A percentile compares a stretch with the other conserved stretches of the same genome.
phyloP scores from a whole-genome alignment of 2,329 filamentous ascomycete species.

The Colletotrichum tamarilloi region DNA sequence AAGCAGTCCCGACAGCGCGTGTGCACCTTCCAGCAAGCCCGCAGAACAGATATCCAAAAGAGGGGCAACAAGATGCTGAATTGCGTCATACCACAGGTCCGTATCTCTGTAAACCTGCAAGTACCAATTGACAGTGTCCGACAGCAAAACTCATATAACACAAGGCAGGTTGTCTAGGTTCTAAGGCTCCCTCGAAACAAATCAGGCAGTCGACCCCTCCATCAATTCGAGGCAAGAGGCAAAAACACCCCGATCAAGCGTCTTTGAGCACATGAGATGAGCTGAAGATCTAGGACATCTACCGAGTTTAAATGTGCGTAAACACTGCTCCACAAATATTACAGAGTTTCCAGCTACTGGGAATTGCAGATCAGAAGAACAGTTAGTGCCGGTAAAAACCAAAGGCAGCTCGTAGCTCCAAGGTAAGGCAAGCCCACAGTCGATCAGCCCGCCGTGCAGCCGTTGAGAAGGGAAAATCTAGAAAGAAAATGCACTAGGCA shows the following conservation, averaged over 20 bases:
- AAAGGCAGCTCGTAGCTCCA: background rate
- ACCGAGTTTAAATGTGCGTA: background rate
- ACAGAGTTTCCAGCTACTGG: background rate
- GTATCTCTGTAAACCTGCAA: background rate
- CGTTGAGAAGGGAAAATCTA: background rate
- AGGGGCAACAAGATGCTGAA: slow-evolving; percentile 6
- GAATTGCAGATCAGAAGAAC: background rate
- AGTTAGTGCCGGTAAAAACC: background rate
- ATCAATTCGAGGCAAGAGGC: background rate
- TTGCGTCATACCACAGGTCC: slow-evolving; percentile 20
- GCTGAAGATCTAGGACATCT: background rate
- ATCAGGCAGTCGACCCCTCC: background rate
- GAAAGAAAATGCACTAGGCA: background rate
- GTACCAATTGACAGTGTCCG: background rate
- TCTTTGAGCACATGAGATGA: background rate
- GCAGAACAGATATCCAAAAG: background rate
- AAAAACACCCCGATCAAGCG: background rate
- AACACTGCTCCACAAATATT: background rate
- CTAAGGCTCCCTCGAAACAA: background rate
- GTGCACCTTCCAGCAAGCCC: background rate
- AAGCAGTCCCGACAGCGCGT: background rate
- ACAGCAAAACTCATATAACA: background rate
- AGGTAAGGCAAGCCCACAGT: background rate
- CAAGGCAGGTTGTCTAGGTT: background rate
- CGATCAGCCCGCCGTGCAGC: background rate